phyloP scores from a whole-genome alignment of 116 monocot genomes.

The Zostera marina region DNA sequence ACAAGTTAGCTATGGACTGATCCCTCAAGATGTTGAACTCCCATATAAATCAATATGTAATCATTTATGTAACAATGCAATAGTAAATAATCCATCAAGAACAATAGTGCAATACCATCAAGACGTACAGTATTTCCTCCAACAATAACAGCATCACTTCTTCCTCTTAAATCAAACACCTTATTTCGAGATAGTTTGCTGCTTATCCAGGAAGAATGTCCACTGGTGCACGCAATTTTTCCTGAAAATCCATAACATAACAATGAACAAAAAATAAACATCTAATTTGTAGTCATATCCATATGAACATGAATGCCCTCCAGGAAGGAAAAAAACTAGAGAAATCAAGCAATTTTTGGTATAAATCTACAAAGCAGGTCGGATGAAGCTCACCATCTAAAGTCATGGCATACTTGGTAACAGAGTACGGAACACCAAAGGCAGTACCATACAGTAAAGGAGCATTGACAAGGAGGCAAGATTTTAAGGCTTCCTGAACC shows the following conservation, averaged over 20 bases:
- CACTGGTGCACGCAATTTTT: constrained; percentile 97
- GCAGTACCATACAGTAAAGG: constrained; percentile 87
- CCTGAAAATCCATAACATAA: constrained; percentile 23
- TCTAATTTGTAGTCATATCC: not conserved
- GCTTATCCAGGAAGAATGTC: constrained; percentile 98
- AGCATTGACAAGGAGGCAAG: constrained; percentile 85
- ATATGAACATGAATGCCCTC: not conserved
- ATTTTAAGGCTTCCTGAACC: constrained; percentile 71
- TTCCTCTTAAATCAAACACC: constrained; percentile 84
- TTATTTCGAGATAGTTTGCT: constrained; percentile 60
- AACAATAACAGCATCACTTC: constrained; percentile 95
- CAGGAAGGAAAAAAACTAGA: not conserved
- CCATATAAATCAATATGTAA: too few species aligned
- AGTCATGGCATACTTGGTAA: constrained; percentile 99
- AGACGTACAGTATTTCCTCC: constrained; percentile 94
- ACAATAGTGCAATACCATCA: constrained; percentile 46
- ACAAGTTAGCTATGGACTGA: too few species aligned
- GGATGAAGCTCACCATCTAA: constrained; percentile 62
- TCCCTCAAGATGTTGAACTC: too few species aligned
- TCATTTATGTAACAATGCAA: too few species aligned
- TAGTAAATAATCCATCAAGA: not conserved
- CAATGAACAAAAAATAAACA: not conserved
- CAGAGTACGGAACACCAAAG: constrained; percentile 65
- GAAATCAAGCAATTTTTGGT: not conserved
- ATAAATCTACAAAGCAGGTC: not conserved